phyloP scores from a whole-genome alignment of 2,329 filamentous ascomycete species.

The Phoma herbarum region DNA sequence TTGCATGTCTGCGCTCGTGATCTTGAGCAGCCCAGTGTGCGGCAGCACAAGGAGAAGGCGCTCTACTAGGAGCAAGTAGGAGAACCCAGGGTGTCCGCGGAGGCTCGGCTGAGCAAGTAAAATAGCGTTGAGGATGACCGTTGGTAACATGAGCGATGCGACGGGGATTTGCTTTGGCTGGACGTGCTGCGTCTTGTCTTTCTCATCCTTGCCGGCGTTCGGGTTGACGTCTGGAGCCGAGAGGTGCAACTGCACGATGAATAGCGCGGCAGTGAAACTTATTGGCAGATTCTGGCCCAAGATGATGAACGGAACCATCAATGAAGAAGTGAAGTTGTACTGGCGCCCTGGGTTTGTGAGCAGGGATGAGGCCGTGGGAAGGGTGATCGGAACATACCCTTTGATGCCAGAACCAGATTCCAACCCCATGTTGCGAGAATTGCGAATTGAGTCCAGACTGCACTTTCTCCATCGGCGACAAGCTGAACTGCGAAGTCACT shows the following conservation, averaged over 20 bases:
- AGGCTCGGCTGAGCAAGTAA: slow-evolving; percentile 36
- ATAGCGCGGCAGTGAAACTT: slow-evolving; percentile 37
- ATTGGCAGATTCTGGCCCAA: slow-evolving; percentile 44
- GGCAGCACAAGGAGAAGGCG: slow-evolving; percentile 38
- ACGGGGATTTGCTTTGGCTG: slow-evolving; percentile 20
- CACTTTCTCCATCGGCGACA: slow-evolving; percentile 34
- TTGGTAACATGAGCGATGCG: slow-evolving; percentile 35
- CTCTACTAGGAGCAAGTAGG: slow-evolving; percentile 28
- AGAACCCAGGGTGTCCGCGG: slow-evolving; percentile 28
- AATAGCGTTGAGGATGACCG: slow-evolving; percentile 36
- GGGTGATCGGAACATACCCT: slow-evolving; percentile 36
- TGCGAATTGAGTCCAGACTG: slow-evolving; percentile 38
- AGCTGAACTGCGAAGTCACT: slow-evolving; percentile 42
- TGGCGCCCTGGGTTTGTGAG: slow-evolving; percentile 23
- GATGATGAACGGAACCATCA: slow-evolving; percentile 36
- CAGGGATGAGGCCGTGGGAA: too few relatives aligned
- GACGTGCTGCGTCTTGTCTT: neutral
- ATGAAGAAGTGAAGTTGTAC: slow-evolving; percentile 16
- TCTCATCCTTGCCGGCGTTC: slow-evolving; percentile 13
- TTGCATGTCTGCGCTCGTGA: slow-evolving; percentile 28
- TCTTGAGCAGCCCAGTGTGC: slow-evolving; percentile 27
- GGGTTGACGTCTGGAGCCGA: slow-evolving; percentile 25
- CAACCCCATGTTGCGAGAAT: slow-evolving; percentile 43
- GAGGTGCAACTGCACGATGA: slow-evolving; percentile 41
- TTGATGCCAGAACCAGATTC: slow-evolving; percentile 40